Percentiles rank a stretch among this genome's conserved stretches.
Conservation (phyloP, 768 basidiomycete genomes). For the Sarcodon aspratus region DNA sequence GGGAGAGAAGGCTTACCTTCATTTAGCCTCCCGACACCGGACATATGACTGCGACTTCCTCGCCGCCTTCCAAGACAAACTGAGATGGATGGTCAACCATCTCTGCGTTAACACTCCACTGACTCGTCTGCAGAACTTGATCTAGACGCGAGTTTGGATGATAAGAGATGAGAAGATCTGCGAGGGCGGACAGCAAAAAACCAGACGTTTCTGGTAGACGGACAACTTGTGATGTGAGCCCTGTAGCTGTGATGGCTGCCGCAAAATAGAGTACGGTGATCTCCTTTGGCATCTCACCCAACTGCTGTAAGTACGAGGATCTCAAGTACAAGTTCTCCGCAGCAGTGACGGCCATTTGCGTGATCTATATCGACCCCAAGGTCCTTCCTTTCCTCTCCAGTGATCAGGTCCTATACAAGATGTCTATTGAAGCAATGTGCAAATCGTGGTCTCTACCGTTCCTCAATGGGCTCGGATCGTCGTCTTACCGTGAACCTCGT, state of each 20-base stretch:
- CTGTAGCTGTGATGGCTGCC: conserved; percentile 61
- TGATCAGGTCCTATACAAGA: background rate
- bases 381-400: background rate
- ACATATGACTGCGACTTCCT: conserved; percentile 72
- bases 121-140: conserved; percentile 44
- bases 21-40: conserved; percentile 69
- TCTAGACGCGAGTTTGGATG: conserved; percentile 41
- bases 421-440: background rate
- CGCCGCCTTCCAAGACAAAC: conserved; percentile 48
- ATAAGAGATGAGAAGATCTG: conserved; percentile 36
- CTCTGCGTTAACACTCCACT: conserved; percentile 75
- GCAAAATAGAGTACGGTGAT: conserved; percentile 44
- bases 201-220: conserved; percentile 27
- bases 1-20: background rate
- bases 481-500: background rate
- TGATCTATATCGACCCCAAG: background rate
- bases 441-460: background rate
- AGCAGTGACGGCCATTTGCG: background rate
- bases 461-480: background rate
- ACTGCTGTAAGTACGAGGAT: background rate
- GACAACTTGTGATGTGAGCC: conserved; percentile 41
- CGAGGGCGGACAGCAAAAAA: conserved; percentile 41
- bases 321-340: background rate
- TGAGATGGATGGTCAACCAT: conserved; percentile 56
- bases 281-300: conserved; percentile 1